These are phyloP conservation scores for Amphirosellinia nigrospora DNA, from an alignment of 495 filamentous ascomycete genomes.

Conservation along the genomic window DNA sequence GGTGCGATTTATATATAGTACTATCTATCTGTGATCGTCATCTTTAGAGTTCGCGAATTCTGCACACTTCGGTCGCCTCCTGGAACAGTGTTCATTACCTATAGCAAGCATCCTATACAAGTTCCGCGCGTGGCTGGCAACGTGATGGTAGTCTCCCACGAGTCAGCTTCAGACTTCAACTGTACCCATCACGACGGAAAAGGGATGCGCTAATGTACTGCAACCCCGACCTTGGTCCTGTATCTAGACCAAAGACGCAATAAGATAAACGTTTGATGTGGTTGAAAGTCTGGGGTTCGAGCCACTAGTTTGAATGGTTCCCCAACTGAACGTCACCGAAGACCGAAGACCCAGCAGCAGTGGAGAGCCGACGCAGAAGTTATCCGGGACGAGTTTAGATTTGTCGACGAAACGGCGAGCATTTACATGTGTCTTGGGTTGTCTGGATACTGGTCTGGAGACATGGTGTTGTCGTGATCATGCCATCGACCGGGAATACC, in stretches of 20 bases:
- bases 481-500: slow-evolving; percentile 3
- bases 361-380: slow-evolving; percentile 14
- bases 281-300: slow-evolving; percentile 5
- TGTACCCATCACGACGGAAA: slow-evolving; percentile 21
- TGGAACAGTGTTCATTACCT: not conserved
- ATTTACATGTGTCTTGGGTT: not conserved
- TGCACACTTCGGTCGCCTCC: slow-evolving; percentile 3
- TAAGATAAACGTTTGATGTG: slow-evolving; percentile 14
- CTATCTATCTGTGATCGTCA: not conserved
- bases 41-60: not conserved
- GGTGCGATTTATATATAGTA: not conserved
- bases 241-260: slow-evolving; percentile 19
- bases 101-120: not conserved
- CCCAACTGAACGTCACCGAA: slow-evolving; percentile 5
- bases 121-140: not conserved
- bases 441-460: not conserved
- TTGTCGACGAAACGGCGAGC: slow-evolving; percentile 1
- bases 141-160: slow-evolving; percentile 11
- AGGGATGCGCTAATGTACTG: slow-evolving; percentile 25
- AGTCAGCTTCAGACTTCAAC: slow-evolving; percentile 17
- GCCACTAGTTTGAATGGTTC: slow-evolving; percentile 1
- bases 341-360: not conserved
- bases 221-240: slow-evolving; percentile 17
- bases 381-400: not conserved
- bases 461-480: slow-evolving; percentile 9